These are phyloP conservation scores for Globisporangium emineosum DNA, from an alignment of 352 stramenopile species.

Conservation along the genomic window DNA sequence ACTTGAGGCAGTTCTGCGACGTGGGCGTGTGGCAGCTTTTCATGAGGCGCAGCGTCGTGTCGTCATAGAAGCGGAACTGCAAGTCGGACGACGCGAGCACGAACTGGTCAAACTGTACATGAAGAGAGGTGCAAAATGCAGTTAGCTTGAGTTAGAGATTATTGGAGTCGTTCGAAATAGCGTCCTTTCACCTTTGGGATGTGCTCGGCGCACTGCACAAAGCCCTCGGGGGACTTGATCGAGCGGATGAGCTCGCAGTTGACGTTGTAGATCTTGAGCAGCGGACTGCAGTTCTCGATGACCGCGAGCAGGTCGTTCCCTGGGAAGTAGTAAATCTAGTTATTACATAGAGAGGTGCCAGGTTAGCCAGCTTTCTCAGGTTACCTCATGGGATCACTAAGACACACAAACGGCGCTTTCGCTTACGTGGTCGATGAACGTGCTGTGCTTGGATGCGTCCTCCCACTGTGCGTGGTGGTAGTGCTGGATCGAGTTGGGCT, in stretches of 20 bases:
- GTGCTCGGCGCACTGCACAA: constrained; percentile 78
- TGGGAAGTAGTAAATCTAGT: constrained; percentile 79
- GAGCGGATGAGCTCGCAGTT: constrained; percentile 64
- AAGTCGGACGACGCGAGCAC: constrained; percentile 77
- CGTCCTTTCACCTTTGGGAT: constrained; percentile 41
- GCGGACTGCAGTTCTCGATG: constrained; percentile 69
- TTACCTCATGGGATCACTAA: not conserved
- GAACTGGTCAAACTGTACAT: constrained; percentile 72
- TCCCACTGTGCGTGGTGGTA: constrained; percentile 80
- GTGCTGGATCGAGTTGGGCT: constrained; percentile 85
- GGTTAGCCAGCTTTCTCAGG: too few relatives aligned
- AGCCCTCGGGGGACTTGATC: constrained; percentile 66
- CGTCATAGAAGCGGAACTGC: constrained; percentile 84
- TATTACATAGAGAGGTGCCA: not conserved
- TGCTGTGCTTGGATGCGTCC: constrained; percentile 85
- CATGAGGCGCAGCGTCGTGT: constrained; percentile 56
- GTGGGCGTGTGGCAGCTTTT: constrained; percentile 82
- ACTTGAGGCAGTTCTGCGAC: constrained; percentile 80
- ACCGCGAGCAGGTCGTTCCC: constrained; percentile 63
- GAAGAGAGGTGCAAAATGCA: too few relatives aligned
- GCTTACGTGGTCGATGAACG: constrained; percentile 66
- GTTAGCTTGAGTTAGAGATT: too few relatives aligned
- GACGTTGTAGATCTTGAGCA: constrained; percentile 83
- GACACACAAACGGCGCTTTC: not conserved
- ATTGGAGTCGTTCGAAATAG: not conserved